These are phyloP conservation scores for Verticillium alfalfae DNA, from an alignment of 2,329 filamentous ascomycete genomes.

Conservation along the genomic window DNA sequence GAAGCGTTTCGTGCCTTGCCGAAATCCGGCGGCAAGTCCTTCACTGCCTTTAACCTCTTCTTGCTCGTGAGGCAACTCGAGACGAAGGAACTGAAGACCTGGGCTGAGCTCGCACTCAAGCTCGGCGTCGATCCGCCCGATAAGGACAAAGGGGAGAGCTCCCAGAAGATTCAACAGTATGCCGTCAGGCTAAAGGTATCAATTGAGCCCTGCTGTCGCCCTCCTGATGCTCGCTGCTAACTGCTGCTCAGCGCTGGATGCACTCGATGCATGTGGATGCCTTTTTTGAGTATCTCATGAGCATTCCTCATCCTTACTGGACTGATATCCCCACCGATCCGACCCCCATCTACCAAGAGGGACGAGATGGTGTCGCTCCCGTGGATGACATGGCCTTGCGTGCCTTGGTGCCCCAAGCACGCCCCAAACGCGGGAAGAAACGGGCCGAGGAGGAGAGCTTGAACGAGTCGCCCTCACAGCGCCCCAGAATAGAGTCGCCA, in stretches of 20 bases:
- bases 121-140: constrained; percentile 86
- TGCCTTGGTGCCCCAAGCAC: constrained; percentile 73
- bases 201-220: background rate
- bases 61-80: constrained; percentile 76
- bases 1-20: constrained; percentile 76
- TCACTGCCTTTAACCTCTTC: constrained; percentile 72
- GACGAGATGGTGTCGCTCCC: constrained; percentile 74
- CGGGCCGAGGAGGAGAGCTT: constrained; percentile 58
- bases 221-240: background rate
- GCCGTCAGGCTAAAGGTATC: constrained; percentile 81
- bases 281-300: constrained; percentile 85
- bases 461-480: constrained; percentile 47
- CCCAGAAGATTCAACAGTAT: constrained; percentile 93
- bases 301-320: constrained; percentile 75
- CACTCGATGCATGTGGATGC: constrained; percentile 92
- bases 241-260: constrained; percentile 76
- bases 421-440: constrained; percentile 56
- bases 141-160: constrained; percentile 76
- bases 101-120: constrained; percentile 80
- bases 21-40: constrained; percentile 81
- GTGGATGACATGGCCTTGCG: constrained; percentile 87
- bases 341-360: constrained; percentile 56
- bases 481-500: constrained; percentile 34
- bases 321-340: constrained; percentile 63
- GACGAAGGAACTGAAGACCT: constrained; percentile 81